Conservation (phyloP, 2,329 filamentous ascomycete genomes). For the Neocucurbitaria cava region DNA sequence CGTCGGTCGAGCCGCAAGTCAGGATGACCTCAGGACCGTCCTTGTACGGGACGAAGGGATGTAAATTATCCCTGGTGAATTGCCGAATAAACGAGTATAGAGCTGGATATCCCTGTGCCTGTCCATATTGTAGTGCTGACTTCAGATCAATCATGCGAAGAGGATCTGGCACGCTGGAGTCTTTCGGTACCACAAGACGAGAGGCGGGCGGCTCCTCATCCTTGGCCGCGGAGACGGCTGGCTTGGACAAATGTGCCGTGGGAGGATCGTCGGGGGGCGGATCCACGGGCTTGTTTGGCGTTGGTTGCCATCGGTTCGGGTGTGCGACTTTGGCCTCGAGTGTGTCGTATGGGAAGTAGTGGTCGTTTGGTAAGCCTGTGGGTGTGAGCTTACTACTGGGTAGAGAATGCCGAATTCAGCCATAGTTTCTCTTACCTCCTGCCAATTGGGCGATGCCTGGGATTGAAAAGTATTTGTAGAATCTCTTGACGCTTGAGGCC, state of each 20-base stretch:
- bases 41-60: slow-evolving; percentile 81
- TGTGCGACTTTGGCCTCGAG: slow-evolving; percentile 81
- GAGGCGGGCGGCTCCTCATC: slow-evolving; percentile 37
- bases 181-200: slow-evolving; percentile 76
- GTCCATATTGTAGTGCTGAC: slow-evolving; percentile 86
- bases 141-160: slow-evolving; percentile 78
- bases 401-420: neutral
- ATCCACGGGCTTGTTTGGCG: slow-evolving; percentile 66
- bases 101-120: slow-evolving; percentile 80
- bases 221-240: slow-evolving; percentile 32
- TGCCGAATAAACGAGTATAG: slow-evolving; percentile 79
- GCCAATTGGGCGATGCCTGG: slow-evolving; percentile 68
- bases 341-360: slow-evolving; percentile 89
- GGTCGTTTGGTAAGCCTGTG: slow-evolving; percentile 77
- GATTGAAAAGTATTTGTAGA: slow-evolving; percentile 82
- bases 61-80: slow-evolving; percentile 77
- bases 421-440: slow-evolving; percentile 55
- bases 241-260: slow-evolving; percentile 35
- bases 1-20: slow-evolving; percentile 85
- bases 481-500: slow-evolving; percentile 74
- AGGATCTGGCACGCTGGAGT: slow-evolving; percentile 64
- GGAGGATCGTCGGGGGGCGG: slow-evolving; percentile 42
- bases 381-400: slow-evolving; percentile 25
- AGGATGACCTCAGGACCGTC: slow-evolving; percentile 79
- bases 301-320: slow-evolving; percentile 75